Evolutionary conservation across 495 filamentous ascomycete species (phyloP).

Genomic region (Staphylotrichum longicolle): DNA sequence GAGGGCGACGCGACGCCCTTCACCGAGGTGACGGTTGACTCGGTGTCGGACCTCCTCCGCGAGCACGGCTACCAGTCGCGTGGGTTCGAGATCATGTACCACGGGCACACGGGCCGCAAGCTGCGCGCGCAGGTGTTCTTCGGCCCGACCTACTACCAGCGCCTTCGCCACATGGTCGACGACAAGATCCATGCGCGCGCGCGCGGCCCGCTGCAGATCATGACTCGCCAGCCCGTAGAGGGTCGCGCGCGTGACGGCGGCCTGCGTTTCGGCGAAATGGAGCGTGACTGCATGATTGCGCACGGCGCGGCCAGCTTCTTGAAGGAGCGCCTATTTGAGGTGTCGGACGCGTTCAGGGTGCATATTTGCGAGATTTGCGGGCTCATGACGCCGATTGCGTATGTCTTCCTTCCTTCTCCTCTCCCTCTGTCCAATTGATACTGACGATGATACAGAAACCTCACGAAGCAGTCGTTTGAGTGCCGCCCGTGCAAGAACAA

Average conservation of each 20-base stretch:
- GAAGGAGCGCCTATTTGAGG: slow-evolving; percentile 95
- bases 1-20: slow-evolving; percentile 98
- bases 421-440: slow-evolving; percentile 22
- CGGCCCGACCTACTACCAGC: slow-evolving; percentile 98
- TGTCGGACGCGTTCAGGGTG: slow-evolving; percentile 95
- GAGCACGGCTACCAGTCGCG: slow-evolving; percentile 93
- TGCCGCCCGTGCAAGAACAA: slow-evolving; percentile 98
- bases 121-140: slow-evolving; percentile 92
- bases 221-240: slow-evolving; percentile 97
- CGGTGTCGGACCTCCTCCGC: slow-evolving; percentile 83
- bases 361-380: slow-evolving; percentile 99
- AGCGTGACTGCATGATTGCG: slow-evolving; percentile 99
- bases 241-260: slow-evolving; percentile 97
- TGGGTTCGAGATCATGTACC: slow-evolving; percentile 98
- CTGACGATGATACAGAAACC: slow-evolving; percentile 60
- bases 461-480: slow-evolving; percentile 91
- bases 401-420: slow-evolving; percentile 50
- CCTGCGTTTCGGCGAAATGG: slow-evolving; percentile 99
- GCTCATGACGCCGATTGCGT: slow-evolving; percentile 98
- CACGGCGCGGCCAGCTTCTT: slow-evolving; percentile 95
- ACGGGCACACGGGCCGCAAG: slow-evolving; percentile 94
- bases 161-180: slow-evolving; percentile 98
- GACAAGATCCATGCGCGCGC: slow-evolving; percentile 99
- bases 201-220: slow-evolving; percentile 91
- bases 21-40: slow-evolving; percentile 94